Base-by-base conservation (phyloP, 1,284 basidiomycete species). In the Cryptococcus sp. region DNA sequence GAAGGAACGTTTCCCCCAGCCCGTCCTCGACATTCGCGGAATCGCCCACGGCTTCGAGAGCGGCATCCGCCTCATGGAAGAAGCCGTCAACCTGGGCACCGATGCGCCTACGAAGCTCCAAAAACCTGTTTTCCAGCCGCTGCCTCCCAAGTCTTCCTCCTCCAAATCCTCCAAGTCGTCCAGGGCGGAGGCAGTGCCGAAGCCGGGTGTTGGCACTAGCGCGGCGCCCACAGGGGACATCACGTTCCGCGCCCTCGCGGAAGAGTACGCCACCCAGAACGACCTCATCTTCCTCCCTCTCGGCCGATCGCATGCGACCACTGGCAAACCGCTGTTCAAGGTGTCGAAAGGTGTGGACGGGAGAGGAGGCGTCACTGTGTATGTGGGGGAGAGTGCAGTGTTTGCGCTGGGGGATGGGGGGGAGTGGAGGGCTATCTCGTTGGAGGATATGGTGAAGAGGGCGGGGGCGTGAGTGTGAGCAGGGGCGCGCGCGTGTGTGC, bases 41-140 rank as follows among this genome's bases (percentile, higher is more conserved):
- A 81, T 96, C 16, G 78, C 83, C 46, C 81, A 82, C 52, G 95
- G 92, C 9, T 96, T 98, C 72, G 87, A 84, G 37, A 81, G 84
- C 21, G 95, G 89, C 0, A 75, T 98, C 50, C 86, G 94, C 70
- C 77, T 98, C 61, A 97, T 98, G 89, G 88, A 95, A 70, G 84
- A 87, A 60, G 94, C 95, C 9, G 84, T 95, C 67, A 87, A 88
- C 56, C 79, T 96, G 12, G 91, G 91, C 1, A 78, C 83, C 0
- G 82, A 87, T n/a, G 86, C 87, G 2, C 82, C 87, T 0, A 81
- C 80, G 1, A 82, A 81, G 59, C 79, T 92, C 43, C 81, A 79
- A 36, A 85, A 84, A 53, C 89, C 90, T 2, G 84, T 86, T 52
- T 76, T 76, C 62, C 28, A 50, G 24, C 71, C 83, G 79, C 67